Base-by-base conservation (phyloP, 75 land plant genomes). In the Chamaecyparis obtusa region DNA sequence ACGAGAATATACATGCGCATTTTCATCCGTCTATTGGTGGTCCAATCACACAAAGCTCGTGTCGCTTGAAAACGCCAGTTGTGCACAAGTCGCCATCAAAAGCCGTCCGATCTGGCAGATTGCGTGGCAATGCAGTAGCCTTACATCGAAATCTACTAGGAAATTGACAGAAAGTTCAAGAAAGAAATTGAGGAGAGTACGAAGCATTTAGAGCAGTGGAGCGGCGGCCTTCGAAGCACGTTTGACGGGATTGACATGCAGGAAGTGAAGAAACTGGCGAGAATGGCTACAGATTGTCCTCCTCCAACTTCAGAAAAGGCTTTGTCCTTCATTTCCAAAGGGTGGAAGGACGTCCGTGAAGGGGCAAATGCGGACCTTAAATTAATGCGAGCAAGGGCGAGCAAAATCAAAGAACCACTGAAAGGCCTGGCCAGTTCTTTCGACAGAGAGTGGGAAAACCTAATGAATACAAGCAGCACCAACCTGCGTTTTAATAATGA, bases 371-470 rank as follows among this genome's bases (percentile, higher is more conserved):
- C 94, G 17, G 99, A 98, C 87, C 85, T 98, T 49, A 91, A 92
- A 87, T 85, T 97, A 82, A 96, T 97, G 92, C 88, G 88, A n/a
- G 88, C 90, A 55, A 74, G 99, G 43, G 99, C 98, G 43, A 92
- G 88, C 84, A 91, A 96, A 71, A 92, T 97, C 90, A 93, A 88
- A 86, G 76, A 74, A 7, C 49, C 85, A 0, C 41, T 84, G 27
- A 80, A 64, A 5, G 89, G 92, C 49, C 89, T 97, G 43, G 99
- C 99, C 85, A 87, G 89, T 17, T 86, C 96, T 9, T 88, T 96
- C 86, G 97, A 98, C 87, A 87, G 89, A 64, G 97, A 98, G 89
- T 86, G 95, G 88, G 99, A 95, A 93, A 94, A 96, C 39, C 90
- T 94, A 84, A 43, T 93, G 69, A 78, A 89, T 69, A 88, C 93